These are phyloP conservation scores for Lachancea nothofagi DNA, from an alignment of 805 yeast genomes.

Conservation along the genomic window DNA sequence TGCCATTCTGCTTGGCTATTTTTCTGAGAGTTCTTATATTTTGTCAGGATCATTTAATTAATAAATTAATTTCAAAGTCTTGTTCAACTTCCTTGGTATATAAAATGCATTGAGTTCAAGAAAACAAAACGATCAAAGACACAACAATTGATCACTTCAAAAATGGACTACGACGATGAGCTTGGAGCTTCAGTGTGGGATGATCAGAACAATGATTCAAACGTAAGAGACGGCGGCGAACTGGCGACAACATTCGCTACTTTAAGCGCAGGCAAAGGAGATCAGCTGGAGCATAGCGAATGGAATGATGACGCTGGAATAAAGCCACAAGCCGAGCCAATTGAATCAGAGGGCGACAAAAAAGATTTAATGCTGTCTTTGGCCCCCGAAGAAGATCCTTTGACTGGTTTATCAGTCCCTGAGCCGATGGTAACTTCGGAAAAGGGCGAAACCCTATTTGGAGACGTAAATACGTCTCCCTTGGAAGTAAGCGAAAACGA, in stretches of 20 bases:
- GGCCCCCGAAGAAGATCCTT: slow-evolving; percentile 32
- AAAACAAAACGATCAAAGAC: neutral
- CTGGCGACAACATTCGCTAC: slow-evolving; percentile 18
- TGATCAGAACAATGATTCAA: slow-evolving; percentile 18
- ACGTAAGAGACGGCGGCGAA: slow-evolving; percentile 10
- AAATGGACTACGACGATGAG: slow-evolving; percentile 28
- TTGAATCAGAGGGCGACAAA: slow-evolving; percentile 6
- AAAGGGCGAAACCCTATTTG: slow-evolving; percentile 34
- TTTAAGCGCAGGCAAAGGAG: slow-evolving; percentile 12
- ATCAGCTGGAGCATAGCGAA: slow-evolving; percentile 12
- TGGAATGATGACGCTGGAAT: slow-evolving; percentile 14
- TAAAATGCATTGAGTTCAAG: slow-evolving; percentile 1
- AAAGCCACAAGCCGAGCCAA: slow-evolving; percentile 10
- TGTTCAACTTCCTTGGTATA: neutral
- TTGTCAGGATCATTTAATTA: neutral
- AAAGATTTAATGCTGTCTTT: slow-evolving; percentile 21
- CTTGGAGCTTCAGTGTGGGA: slow-evolving; percentile 34
- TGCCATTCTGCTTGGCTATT: neutral
- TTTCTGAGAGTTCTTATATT: neutral
- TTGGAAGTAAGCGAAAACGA: slow-evolving; percentile 13
- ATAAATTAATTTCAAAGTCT: neutral
- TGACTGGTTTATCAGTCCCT: slow-evolving; percentile 42
- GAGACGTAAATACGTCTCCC: slow-evolving; percentile 23
- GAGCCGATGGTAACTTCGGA: slow-evolving; percentile 24
- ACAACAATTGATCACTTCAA: neutral